Conservation (phyloP, 208 protist species). For the Wallacemonas sp. region DNA sequence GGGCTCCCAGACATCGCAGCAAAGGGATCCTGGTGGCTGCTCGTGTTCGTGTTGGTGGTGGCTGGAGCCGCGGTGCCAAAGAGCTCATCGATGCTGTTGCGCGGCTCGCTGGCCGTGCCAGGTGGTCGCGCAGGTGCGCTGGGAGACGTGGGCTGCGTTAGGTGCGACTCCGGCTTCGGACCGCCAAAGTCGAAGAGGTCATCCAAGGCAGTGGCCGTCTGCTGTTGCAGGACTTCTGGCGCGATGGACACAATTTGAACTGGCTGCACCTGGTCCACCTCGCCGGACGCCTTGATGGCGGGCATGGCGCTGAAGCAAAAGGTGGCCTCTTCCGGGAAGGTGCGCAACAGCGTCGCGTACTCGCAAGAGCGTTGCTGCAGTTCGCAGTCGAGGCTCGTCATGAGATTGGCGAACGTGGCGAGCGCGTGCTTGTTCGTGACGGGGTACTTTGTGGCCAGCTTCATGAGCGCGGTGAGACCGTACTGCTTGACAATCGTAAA, state of each 20-base stretch:
- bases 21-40: background rate
- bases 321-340: slow-evolving; percentile 71
- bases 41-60: background rate
- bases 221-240: slow-evolving; percentile 45
- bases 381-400: slow-evolving; percentile 89
- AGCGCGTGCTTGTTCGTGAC: slow-evolving; percentile 41
- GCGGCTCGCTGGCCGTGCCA: slow-evolving; percentile 1
- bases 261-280: slow-evolving; percentile 43
- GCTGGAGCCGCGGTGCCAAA: slow-evolving; percentile 1
- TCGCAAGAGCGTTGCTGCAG: slow-evolving; percentile 95
- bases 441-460: slow-evolving; percentile 89
- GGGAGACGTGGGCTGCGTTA: too few species aligned
- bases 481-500: slow-evolving; percentile 89
- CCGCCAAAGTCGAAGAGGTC: slow-evolving; percentile 67
- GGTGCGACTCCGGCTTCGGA: slow-evolving; percentile 18
- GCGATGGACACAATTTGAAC: slow-evolving; percentile 63
- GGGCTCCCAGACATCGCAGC: background rate
- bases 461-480: slow-evolving; percentile 94
- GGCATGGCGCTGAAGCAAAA: slow-evolving; percentile 87
- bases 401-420: slow-evolving; percentile 57
- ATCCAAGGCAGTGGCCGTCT: slow-evolving; percentile 59
- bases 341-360: slow-evolving; percentile 82
- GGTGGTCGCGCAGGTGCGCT: background rate
- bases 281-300: slow-evolving; percentile 36
- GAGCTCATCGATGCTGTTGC: slow-evolving; percentile 1